phyloP scores from a whole-genome alignment of 331 rosid genomes.

The Ulmus americana region DNA sequence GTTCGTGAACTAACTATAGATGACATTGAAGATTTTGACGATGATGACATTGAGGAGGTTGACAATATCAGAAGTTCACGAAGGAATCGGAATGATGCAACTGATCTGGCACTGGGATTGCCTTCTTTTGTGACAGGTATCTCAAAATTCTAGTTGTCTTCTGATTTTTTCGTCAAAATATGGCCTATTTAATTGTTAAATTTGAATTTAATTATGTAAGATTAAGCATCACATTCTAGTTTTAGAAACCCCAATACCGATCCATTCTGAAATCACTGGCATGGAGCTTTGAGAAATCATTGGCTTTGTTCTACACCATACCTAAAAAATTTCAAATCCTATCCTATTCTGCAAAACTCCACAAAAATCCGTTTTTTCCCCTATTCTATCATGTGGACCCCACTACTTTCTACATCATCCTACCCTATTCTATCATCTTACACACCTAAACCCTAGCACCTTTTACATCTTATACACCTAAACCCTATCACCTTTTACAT shows the following conservation, averaged over 20 bases:
- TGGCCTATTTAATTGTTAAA: neutral
- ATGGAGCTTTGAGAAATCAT: neutral
- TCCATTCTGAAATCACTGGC: neutral
- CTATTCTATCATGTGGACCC: too few relatives aligned
- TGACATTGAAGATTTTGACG: conserved; percentile 93
- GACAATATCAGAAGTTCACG: conserved; percentile 44
- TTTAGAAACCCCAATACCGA: neutral
- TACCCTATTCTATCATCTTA: too few relatives aligned
- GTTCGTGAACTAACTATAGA: conserved; percentile 78
- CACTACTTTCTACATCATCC: too few relatives aligned
- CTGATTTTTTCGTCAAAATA: neutral
- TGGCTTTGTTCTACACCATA: too few relatives aligned
- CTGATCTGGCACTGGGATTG: conserved; percentile 74
- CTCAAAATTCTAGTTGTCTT: conserved; percentile 7
- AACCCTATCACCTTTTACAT: too few relatives aligned
- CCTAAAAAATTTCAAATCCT: too few relatives aligned
- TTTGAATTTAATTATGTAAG: neutral
- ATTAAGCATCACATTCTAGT: too few relatives aligned
- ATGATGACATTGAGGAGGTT: conserved; percentile 43
- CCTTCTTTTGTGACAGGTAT: conserved; percentile 88
- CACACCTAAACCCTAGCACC: too few relatives aligned
- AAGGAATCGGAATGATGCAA: conserved; percentile 75
- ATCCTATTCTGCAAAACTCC: too few relatives aligned
- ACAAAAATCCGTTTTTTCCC: too few relatives aligned
- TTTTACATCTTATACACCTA: too few relatives aligned